These are phyloP conservation scores for Amauroascus niger DNA, from an alignment of 2,329 filamentous ascomycete genomes.

Conservation along the genomic window DNA sequence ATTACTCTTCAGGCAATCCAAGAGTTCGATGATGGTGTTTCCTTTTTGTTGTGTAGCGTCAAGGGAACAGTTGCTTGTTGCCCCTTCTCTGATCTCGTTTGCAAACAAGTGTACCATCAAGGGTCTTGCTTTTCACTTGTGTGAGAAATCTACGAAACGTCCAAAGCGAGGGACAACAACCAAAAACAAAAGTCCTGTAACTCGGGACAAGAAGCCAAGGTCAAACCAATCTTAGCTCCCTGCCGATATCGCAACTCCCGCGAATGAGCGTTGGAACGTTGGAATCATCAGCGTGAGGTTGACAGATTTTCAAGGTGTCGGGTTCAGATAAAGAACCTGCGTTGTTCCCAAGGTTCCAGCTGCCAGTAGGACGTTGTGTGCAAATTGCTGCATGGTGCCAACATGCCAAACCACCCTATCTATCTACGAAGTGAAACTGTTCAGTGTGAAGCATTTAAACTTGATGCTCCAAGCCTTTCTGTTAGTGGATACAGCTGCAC, in stretches of 20 bases:
- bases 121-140: slow-evolving; percentile 1
- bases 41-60: neutral
- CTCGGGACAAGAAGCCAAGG: neutral
- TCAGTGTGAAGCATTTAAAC: slow-evolving; percentile 4
- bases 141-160: slow-evolving; percentile 5
- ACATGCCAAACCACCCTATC: slow-evolving; percentile 21
- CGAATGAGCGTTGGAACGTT: neutral
- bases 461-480: neutral
- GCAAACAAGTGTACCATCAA: neutral
- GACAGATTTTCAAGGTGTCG: neutral
- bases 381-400: slow-evolving; percentile 5
- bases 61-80: neutral
- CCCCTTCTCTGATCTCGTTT: neutral
- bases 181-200: neutral
- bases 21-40: neutral
- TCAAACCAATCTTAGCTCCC: neutral
- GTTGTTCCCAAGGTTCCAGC: neutral
- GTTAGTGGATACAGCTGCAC: neutral
- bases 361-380: neutral
- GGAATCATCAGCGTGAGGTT: neutral
- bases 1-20: neutral
- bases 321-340: neutral
- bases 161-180: neutral
- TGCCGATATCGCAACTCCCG: neutral
- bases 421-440: slow-evolving; percentile 30